A percentile compares a stretch with the other conserved stretches of the same genome.
phyloP scores from a whole-genome alignment of 768 basidiomycete genomes.

The Podaxis rugospora region DNA sequence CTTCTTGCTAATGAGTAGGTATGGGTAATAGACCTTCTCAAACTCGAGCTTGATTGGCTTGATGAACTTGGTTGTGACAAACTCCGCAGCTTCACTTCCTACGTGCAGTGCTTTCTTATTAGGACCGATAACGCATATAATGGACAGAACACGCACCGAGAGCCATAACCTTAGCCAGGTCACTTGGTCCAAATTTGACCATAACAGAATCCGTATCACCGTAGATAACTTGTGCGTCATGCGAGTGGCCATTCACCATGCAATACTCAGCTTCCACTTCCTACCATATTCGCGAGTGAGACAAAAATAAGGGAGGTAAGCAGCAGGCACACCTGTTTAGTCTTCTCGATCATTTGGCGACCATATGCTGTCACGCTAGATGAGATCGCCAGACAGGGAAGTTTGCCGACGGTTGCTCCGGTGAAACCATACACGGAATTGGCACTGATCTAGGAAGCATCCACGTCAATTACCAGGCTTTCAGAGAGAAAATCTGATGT shows the following conservation, averaged over 20 bases:
- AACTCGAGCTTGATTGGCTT: constrained; percentile 98
- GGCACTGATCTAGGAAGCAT: constrained; percentile 75
- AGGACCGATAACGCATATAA: neutral
- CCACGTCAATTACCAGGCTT: neutral
- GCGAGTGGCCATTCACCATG: constrained; percentile 75
- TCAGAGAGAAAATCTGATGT: neutral
- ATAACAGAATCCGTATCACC: constrained; percentile 99
- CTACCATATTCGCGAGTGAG: constrained; percentile 26
- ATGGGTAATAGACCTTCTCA: constrained; percentile 99
- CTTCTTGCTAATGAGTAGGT: constrained; percentile 97
- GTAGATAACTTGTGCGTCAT: constrained; percentile 94
- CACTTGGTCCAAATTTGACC: constrained; percentile 92
- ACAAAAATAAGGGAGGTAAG: neutral
- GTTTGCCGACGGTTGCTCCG: constrained; percentile 94
- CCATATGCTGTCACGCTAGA: constrained; percentile 95
- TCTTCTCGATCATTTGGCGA: constrained; percentile 98
- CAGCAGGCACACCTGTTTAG: constrained; percentile 62
- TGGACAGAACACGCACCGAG: constrained; percentile 53
- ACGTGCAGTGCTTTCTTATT: constrained; percentile 1
- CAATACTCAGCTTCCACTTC: constrained; percentile 90
- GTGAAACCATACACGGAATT: constrained; percentile 99
- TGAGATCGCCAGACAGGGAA: constrained; percentile 94
- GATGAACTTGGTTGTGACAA: constrained; percentile 87
- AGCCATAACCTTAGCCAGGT: constrained; percentile 84
- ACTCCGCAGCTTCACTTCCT: constrained; percentile 91